Evolutionary conservation across 176 grass and related monocot genomes (phyloP).

Genomic region (Areca catechu): DNA sequence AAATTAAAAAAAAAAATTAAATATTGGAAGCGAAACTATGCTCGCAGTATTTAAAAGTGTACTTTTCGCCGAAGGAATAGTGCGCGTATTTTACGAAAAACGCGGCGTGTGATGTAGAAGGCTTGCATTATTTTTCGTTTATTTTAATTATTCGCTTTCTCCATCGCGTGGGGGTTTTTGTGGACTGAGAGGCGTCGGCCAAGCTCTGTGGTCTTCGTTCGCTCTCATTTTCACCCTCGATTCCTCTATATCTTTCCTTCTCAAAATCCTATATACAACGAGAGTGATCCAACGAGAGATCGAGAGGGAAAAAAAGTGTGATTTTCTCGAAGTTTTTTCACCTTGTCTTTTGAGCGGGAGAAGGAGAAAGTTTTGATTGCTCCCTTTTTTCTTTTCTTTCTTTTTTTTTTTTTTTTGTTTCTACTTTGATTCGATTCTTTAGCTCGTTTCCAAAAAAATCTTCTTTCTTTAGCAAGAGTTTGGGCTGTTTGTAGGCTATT

Average conservation of each 20-base stretch:
- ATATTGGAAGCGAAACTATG: too few relatives aligned
- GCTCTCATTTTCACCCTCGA: neutral
- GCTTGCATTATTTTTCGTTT: too few relatives aligned
- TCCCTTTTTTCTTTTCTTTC: neutral
- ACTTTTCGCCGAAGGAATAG: too few relatives aligned
- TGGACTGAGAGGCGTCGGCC: slow-evolving; percentile 15
- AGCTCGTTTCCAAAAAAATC: neutral
- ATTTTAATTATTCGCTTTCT: neutral
- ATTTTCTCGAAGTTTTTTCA: neutral
- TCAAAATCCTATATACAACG: too few relatives aligned
- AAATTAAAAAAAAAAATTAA: too few relatives aligned
- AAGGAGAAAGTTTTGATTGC: neutral
- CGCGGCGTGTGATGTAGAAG: too few relatives aligned
- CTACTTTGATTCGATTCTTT: neutral
- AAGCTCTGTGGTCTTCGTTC: slow-evolving; percentile 2
- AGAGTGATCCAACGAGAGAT: neutral
- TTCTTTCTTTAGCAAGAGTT: neutral
- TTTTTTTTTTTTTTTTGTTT: too few relatives aligned
- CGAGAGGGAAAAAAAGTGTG: slow-evolving; percentile 1
- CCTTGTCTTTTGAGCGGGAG: neutral
- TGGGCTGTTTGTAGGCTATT: neutral
- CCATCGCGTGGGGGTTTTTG: slow-evolving; percentile 26
- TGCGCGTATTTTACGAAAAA: too few relatives aligned
- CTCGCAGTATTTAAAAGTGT: too few relatives aligned
- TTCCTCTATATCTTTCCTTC: slow-evolving; percentile 10